A percentile compares a stretch with the other conserved stretches of the same genome.
Evolutionary conservation across 2,329 filamentous ascomycete species (phyloP).

Genomic region (Microcyclosporella mali): DNA sequence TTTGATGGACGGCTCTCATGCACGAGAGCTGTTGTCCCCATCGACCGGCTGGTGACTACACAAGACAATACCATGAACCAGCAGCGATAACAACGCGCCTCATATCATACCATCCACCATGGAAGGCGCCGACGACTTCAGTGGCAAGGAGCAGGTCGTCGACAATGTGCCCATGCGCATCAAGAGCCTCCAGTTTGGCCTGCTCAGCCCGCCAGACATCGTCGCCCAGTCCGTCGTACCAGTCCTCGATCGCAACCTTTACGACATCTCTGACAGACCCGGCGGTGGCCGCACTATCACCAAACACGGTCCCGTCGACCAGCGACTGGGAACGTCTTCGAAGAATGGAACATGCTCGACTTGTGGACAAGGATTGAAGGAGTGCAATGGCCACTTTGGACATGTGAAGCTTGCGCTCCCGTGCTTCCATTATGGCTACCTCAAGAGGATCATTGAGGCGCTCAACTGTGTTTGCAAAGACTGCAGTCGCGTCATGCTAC

Average conservation of each 20-base stretch:
- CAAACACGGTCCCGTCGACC: conserved; percentile 78
- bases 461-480: conserved; percentile 94
- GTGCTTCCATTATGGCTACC: conserved; percentile 91
- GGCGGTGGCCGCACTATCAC: conserved; percentile 62
- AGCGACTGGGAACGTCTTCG: conserved; percentile 79
- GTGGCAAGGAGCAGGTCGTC: conserved; percentile 75
- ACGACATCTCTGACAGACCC: conserved; percentile 62
- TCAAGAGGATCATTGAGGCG: conserved; percentile 86
- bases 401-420: conserved; percentile 86
- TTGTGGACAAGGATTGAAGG: conserved; percentile 71
- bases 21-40: too few species aligned
- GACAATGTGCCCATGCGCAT: conserved; percentile 87
- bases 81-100: conserved; percentile 11
- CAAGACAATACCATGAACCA: conserved; percentile 7
- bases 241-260: conserved; percentile 88
- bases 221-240: conserved; percentile 92
- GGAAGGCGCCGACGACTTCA: conserved; percentile 16
- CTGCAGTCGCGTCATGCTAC: conserved; percentile 76
- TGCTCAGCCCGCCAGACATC: conserved; percentile 81
- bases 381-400: conserved; percentile 93
- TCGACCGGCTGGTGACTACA: not conserved
- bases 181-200: conserved; percentile 87
- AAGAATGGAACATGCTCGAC: conserved; percentile 76
- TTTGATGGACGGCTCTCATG: not conserved
- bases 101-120: conserved; percentile 10